phyloP scores from a whole-genome alignment of 2,329 filamentous ascomycete species.

The Fusarium nurragi region DNA sequence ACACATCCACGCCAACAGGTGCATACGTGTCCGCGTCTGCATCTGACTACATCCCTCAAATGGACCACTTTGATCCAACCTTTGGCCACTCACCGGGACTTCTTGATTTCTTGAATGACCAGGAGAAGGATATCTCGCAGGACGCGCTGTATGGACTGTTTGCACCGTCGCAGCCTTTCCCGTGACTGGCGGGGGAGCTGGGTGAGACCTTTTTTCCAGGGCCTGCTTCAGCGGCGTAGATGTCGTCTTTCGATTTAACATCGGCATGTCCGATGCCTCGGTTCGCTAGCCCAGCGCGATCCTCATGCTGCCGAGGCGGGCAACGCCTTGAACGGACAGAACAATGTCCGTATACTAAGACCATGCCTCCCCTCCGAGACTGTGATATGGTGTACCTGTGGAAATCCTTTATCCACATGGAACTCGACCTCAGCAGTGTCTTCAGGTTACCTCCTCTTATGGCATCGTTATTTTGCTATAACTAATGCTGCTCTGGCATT shows the following conservation, averaged over 20 bases:
- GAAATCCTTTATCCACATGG: not conserved
- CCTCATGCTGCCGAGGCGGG: constrained; percentile 2
- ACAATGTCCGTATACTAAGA: not conserved
- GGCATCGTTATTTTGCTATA: too few relatives aligned
- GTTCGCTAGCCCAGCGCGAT: not conserved
- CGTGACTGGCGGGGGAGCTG: constrained; percentile 38
- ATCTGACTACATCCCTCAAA: constrained; percentile 36
- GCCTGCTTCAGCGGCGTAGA: constrained; percentile 22
- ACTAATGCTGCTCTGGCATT: too few relatives aligned
- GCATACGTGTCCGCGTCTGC: constrained; percentile 32
- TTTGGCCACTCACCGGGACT: constrained; percentile 43
- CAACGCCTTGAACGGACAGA: not conserved
- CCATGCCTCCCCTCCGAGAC: not conserved
- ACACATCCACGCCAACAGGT: constrained; percentile 25
- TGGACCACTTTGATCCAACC: constrained; percentile 40
- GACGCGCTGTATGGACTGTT: constrained; percentile 47
- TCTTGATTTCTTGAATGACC: constrained; percentile 45
- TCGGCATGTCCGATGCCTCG: not conserved
- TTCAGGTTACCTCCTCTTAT: not conserved
- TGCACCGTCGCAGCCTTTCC: constrained; percentile 45
- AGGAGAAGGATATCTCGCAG: constrained; percentile 47
- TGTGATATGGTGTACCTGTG: not conserved
- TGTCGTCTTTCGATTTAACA: not conserved
- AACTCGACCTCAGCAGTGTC: not conserved
- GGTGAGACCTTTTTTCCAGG: constrained; percentile 33